Evolutionary conservation across 345 rosid genomes (phyloP), one percentile per base, ranked within the genome.

Genomic region (Melastoma malabathricum): DNA sequence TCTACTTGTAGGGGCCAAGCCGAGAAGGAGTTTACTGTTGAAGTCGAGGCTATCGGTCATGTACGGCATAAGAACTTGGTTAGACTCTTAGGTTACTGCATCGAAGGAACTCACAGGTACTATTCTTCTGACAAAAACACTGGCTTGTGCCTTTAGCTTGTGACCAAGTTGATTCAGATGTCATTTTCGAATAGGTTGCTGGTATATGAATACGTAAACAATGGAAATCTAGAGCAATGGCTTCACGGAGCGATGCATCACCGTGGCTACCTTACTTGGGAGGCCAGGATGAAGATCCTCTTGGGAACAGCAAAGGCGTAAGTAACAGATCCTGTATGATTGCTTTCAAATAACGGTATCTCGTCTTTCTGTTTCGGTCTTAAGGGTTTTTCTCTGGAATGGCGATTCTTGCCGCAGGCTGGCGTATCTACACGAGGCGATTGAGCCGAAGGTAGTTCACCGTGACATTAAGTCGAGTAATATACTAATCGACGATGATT

Each of bases 391-490:
- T 12, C 51, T 62, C 51, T 53, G 43, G 54, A 46, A 48, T 50
- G 20, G 8, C 54, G 19, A 47, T 51, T 59, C 34, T n/a, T 18
- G 60, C 31, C 48, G 56, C 79, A 90, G 98, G 56, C 64, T 86
- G 63, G 81, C 96, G 52, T 90, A 90, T 62, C 71, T 90, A 66
- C 98, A 90, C 16, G 96, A 90, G 68, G 98, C 98, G 61, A 90
- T 90, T 56, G 98, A 90, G 65, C 98, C 98, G 6, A 90, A 90
- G 74, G 98, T 90, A 60, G 96, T 86, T 64, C 98, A 90, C 47
- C 77, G 98, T 60, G 98, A 90, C 75, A 86, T 90, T 65, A 90
- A 90, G 63, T 90, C 98, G 0, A 90, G 98, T 74, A 90, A 90
- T 68, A 84, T 90, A 75, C 67, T 90, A 61, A 84, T 90, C 68